Evolutionary conservation across 2,329 filamentous ascomycete genomes (phyloP), one percentile per base, ranked within the genome.

Genomic region (Fusarium buxicola): DNA sequence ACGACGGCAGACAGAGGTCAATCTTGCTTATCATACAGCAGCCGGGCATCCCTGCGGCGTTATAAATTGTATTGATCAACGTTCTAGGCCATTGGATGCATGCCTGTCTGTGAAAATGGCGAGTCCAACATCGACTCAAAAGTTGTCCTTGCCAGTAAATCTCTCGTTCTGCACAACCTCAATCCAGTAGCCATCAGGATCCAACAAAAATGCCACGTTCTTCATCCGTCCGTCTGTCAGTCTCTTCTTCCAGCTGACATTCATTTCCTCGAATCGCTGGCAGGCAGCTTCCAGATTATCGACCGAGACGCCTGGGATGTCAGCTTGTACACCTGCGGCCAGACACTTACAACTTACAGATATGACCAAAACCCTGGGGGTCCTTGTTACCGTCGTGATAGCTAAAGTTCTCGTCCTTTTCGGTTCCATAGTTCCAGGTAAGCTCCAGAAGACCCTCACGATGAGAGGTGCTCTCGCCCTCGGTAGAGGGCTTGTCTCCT

Each of bases 301-400:
- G 11, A 97, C 94, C 2, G 89, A 84, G 49, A 98, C 80, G 73
- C 88, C 88, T 91, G 46, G n/a, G 7, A 8, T 18, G 49, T 76
- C 27, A 75, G 70, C 55, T 10, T 38, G 27, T 24, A n/a, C 16
- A 40, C 15, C 1, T 5, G n/a, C 12, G 24, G 15, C 11, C 8
- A 11, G 5, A 34, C 13, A 13, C 5, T 12, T 9, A 52, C 15
- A 44, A 82, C 86, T 80, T 77, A 90, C 92, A 96, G 60, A 97
- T 93, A 73, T 97, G 94, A 0, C 94, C 94, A 67, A 97, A 98
- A 1, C 95, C 95, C 76, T 97, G 93, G 1, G 94, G 94, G 75
- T 96, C 83, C 36, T 89, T 83, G 76, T 99, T 99, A 32, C 95
- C 95, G 69, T 96, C 89, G 78, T 99, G 94, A 75, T 99, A 99